phyloP scores from a whole-genome alignment of 805 yeast species.

The Schwanniomyces polymorphus region DNA sequence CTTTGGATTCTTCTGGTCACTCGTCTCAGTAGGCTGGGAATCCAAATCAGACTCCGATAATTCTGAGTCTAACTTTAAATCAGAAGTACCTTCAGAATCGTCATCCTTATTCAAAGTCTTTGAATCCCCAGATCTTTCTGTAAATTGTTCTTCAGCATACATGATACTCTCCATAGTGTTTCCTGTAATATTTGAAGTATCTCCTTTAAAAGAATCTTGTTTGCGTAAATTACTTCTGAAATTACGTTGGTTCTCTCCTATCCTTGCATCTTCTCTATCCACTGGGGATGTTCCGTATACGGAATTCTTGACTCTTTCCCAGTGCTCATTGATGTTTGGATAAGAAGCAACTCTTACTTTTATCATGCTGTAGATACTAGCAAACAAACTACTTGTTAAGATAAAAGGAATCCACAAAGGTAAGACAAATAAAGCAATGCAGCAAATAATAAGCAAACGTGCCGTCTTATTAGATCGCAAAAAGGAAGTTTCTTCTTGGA shows the following conservation, averaged over 20 bases:
- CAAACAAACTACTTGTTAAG: slow-evolving; percentile 31
- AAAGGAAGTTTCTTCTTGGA: slow-evolving; percentile 39
- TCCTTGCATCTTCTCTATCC: slow-evolving; percentile 29
- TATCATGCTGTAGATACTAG: slow-evolving; percentile 40
- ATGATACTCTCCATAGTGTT: slow-evolving; percentile 36
- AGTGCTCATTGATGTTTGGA: slow-evolving; percentile 27
- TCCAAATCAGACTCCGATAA: slow-evolving; percentile 11
- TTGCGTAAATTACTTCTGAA: slow-evolving; percentile 22
- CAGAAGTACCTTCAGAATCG: slow-evolving; percentile 14
- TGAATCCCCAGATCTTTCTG: slow-evolving; percentile 10
- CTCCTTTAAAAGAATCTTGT: slow-evolving; percentile 41
- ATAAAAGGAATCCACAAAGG: slow-evolving; percentile 56
- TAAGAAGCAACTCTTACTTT: slow-evolving; percentile 27
- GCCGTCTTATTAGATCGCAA: slow-evolving; percentile 27
- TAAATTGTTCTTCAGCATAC: slow-evolving; percentile 34
- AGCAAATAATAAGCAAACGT: slow-evolving; percentile 21
- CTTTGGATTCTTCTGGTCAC: slow-evolving; percentile 5
- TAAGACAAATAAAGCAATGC: slow-evolving; percentile 26
- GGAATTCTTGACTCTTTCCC: slow-evolving; percentile 31
- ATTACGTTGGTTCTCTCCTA: slow-evolving; percentile 29
- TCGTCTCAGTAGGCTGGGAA: slow-evolving; percentile 4
- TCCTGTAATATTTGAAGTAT: slow-evolving; percentile 37
- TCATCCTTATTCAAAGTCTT: slow-evolving; percentile 9
- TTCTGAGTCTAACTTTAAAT: slow-evolving; percentile 9
- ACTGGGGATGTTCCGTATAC: slow-evolving; percentile 31